Evolutionary conservation across 192 early-diverging fungal genomes (phyloP).

Genomic region (Coemansia sp.): DNA sequence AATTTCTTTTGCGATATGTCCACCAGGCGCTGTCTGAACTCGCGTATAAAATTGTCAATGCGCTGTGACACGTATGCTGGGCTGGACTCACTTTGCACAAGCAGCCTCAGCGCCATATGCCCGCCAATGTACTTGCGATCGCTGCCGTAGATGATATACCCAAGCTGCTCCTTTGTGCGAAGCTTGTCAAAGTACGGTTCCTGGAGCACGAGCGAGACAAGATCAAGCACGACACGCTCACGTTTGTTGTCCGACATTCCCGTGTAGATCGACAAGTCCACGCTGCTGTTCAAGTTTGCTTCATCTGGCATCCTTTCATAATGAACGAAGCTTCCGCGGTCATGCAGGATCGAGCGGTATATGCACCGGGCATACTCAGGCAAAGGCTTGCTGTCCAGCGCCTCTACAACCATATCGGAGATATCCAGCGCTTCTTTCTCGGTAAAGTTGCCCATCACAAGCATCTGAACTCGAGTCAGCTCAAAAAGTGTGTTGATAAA

Average conservation of each 20-base stretch:
- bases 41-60: constrained; percentile 74
- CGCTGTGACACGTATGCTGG: constrained; percentile 79
- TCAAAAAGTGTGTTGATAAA: constrained; percentile 77
- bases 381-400: constrained; percentile 63
- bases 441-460: constrained; percentile 86
- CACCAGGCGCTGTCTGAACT: constrained; percentile 56
- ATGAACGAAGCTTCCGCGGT: constrained; percentile 37
- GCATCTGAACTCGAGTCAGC: constrained; percentile 70
- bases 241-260: constrained; percentile 67
- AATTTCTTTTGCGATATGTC: constrained; percentile 69
- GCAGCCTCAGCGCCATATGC: constrained; percentile 72
- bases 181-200: constrained; percentile 94
- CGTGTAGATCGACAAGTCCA: constrained; percentile 82
- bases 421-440: constrained; percentile 67
- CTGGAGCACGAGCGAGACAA: constrained; percentile 78
- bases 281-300: constrained; percentile 84
- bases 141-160: constrained; percentile 64
- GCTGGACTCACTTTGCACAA: constrained; percentile 85
- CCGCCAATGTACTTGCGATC: constrained; percentile 69
- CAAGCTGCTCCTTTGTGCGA: constrained; percentile 87
- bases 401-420: constrained; percentile 59
- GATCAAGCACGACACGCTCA: constrained; percentile 65
- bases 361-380: constrained; percentile 49
- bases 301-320: constrained; percentile 59
- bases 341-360: constrained; percentile 37